phyloP scores from a whole-genome alignment of 2,329 filamentous ascomycete genomes.

The Curvularia sp. region DNA sequence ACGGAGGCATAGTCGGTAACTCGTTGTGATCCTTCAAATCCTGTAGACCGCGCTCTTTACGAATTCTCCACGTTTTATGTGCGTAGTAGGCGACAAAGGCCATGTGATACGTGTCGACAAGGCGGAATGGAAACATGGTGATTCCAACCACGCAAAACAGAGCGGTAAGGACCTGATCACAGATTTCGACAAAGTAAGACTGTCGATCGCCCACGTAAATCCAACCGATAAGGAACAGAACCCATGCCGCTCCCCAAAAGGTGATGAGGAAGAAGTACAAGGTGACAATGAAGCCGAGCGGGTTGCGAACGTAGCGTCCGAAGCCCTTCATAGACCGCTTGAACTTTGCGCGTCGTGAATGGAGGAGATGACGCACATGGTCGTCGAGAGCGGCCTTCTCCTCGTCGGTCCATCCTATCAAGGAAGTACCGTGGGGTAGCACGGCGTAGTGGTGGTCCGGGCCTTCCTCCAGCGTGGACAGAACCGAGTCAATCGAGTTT shows the following conservation, averaged over 20 bases:
- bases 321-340: constrained; percentile 82
- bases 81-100: constrained; percentile 77
- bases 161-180: constrained; percentile 66
- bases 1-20: constrained; percentile 60
- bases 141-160: constrained; percentile 69
- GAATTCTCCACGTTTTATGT: constrained; percentile 68
- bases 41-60: constrained; percentile 66
- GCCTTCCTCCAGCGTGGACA: constrained; percentile 54
- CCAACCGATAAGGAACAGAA: constrained; percentile 87
- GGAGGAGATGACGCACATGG: constrained; percentile 84
- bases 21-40: constrained; percentile 72
- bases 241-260: constrained; percentile 84
- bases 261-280: constrained; percentile 88
- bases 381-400: constrained; percentile 81
- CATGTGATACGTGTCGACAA: constrained; percentile 88
- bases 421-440: constrained; percentile 73
- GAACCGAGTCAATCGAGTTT: constrained; percentile 43
- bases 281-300: constrained; percentile 82
- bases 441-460: constrained; percentile 72
- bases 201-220: constrained; percentile 78
- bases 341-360: constrained; percentile 79
- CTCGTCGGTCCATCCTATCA: constrained; percentile 77
- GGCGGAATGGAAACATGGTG: constrained; percentile 71
- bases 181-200: constrained; percentile 63
- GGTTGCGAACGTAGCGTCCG: constrained; percentile 73